A percentile compares a stretch with the other conserved stretches of the same genome.
These are phyloP conservation scores for Isabelozyma heimii DNA, from an alignment of 805 yeast species.

Conservation along the genomic window DNA sequence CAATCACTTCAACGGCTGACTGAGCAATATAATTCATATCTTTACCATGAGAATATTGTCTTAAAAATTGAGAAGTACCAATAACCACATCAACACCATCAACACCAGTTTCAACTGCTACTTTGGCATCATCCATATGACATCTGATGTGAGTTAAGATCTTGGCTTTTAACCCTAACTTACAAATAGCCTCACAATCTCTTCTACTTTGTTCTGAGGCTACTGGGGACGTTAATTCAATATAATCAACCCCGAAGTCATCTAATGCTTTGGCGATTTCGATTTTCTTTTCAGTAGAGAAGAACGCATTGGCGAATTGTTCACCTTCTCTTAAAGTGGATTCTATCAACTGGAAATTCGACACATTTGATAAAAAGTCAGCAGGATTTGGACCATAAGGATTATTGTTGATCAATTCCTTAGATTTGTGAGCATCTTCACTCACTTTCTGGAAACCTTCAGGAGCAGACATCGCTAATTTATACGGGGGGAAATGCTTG, in stretches of 20 bases:
- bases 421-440: slow-evolving; percentile 29
- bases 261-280: slow-evolving; percentile 96
- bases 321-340: slow-evolving; percentile 98
- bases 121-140: slow-evolving; percentile 97
- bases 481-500: no score
- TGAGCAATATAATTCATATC: slow-evolving; percentile 98
- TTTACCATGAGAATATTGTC: slow-evolving; percentile 96
- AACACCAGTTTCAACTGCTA: slow-evolving; percentile 97
- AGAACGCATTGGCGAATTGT: slow-evolving; percentile 97
- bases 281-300: slow-evolving; percentile 89
- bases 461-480: slow-evolving; percentile 20
- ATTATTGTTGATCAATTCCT: slow-evolving; percentile 36
- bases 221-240: slow-evolving; percentile 97
- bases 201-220: slow-evolving; percentile 90
- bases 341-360: slow-evolving; percentile 87
- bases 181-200: slow-evolving; percentile 98
- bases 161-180: slow-evolving; percentile 92
- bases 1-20: slow-evolving; percentile 94
- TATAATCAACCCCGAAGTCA: slow-evolving; percentile 97
- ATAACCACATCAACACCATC: slow-evolving; percentile 99
- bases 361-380: slow-evolving; percentile 86
- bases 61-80: slow-evolving; percentile 92
- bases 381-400: slow-evolving; percentile 97
- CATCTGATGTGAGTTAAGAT: slow-evolving; percentile 96
- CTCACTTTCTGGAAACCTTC: slow-evolving; percentile 35